These are phyloP conservation scores for Daedaleopsis nitida DNA, from an alignment of 768 basidiomycete species.

Conservation along the genomic window DNA sequence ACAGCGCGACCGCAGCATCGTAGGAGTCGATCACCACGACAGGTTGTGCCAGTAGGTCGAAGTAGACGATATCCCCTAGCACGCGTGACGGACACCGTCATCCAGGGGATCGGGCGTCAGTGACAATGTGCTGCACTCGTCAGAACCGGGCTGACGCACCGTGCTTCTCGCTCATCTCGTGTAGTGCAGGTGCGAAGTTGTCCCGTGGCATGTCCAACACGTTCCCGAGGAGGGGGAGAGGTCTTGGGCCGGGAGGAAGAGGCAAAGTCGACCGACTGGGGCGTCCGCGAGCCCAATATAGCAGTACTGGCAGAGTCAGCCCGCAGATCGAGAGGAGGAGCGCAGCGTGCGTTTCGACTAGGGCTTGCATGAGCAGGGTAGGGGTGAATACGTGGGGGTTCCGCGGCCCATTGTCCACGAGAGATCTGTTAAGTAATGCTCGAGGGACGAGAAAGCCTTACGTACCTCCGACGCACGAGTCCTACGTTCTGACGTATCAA, in stretches of 20 bases:
- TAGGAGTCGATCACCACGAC: slow-evolving; percentile 17
- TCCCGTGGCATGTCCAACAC: slow-evolving; percentile 21
- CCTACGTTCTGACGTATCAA: no score
- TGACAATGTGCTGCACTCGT: not conserved
- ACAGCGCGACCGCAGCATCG: slow-evolving; percentile 13
- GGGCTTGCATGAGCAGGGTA: no score
- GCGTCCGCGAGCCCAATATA: no score
- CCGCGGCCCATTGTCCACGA: no score
- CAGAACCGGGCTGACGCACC: slow-evolving; percentile 3
- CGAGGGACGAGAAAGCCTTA: no score
- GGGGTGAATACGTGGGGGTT: no score
- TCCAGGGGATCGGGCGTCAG: not conserved
- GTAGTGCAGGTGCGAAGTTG: slow-evolving; percentile 13
- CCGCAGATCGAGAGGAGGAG: no score
- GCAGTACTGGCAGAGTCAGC: no score
- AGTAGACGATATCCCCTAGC: slow-evolving; percentile 1
- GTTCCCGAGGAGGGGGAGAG: slow-evolving; percentile 25
- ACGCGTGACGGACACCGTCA: not conserved
- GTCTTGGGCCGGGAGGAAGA: slow-evolving; percentile 25
- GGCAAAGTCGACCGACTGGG: not conserved
- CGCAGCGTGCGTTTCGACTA: no score
- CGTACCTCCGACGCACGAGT: no score
- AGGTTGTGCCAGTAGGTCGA: slow-evolving; percentile 15
- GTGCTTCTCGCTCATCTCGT: slow-evolving; percentile 19
- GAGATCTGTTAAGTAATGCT: no score